phyloP scores from a whole-genome alignment of 345 rosid genomes.

The Eucalyptus sp. region DNA sequence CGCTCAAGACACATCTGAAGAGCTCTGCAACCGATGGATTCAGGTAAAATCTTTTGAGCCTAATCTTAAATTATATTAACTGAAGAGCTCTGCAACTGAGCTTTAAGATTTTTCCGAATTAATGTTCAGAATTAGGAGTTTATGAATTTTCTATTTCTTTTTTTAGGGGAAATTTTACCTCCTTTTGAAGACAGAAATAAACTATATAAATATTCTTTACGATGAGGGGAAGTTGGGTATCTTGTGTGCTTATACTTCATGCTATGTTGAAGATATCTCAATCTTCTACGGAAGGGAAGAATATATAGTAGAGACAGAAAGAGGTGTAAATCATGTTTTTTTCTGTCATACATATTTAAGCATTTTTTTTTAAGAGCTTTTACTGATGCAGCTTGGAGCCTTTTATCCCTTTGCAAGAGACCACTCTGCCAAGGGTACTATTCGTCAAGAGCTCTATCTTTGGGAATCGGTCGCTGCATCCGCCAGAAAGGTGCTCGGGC shows the following conservation, averaged over 20 bases:
- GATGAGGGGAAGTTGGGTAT: not conserved
- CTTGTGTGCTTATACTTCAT: not conserved
- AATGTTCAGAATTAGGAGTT: not conserved
- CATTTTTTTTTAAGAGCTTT: not conserved
- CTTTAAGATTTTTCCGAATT: not conserved
- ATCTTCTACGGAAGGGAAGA: too few species aligned
- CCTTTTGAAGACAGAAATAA: not conserved
- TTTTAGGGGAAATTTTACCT: not conserved
- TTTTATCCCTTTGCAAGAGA: conserved; percentile 84
- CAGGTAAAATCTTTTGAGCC: conserved; percentile 20
- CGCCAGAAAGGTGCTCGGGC: conserved; percentile 56
- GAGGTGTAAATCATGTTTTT: not conserved
- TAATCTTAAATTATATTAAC: not conserved
- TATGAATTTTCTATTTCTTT: not conserved
- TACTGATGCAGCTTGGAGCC: conserved; percentile 47
- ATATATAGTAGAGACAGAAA: not conserved
- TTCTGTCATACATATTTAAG: not conserved
- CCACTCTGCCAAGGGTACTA: conserved; percentile 16
- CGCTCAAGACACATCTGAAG: conserved; percentile 40
- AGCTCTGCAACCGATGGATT: conserved; percentile 66
- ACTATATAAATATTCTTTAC: not conserved
- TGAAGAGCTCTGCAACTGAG: not conserved
- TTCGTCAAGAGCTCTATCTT: conserved; percentile 55
- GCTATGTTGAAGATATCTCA: not conserved
- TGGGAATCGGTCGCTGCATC: conserved; percentile 74